Base-by-base conservation (phyloP, 2,329 filamentous ascomycete species). In the Allantophomopsis lycopodina region DNA sequence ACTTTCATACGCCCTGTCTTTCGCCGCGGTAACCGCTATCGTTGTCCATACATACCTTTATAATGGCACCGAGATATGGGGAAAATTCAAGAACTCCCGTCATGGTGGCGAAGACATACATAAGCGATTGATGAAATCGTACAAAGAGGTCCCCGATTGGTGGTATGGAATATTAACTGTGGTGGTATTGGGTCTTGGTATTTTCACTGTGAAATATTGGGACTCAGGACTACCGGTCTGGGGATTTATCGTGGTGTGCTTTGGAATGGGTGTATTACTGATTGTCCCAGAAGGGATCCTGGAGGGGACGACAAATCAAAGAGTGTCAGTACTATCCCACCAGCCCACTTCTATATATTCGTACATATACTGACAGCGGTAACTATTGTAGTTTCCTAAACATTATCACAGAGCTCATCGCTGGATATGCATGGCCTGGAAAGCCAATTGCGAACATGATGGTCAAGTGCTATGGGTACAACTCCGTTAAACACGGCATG, bases 371-470 rank as follows among this genome's bases (percentile, higher is more conserved):
- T 36, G 11, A 15, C 14, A 15, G 12, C 6, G 12, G 15, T 15
- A 37, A 13, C n/a, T 2, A 36, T 34, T 39, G 15, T 15, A 44
- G 42, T 51, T 78, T 40, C 18, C 63, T 84, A 30, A 86, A 86
- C 47, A 76, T 85, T 18, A 59, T 84, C 42, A 80, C 78, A 12
- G 79, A 83, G 53, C 81, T 79, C 48, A 71, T 85, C 45, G 71
- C 79, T 43, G 80, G 81, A 7, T 83, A 83, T 56, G 78, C 83
- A 66, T 69, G 79, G 36, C 43, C 35, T 10, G 79, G 79, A 10
- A 70, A 69, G 3, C 79, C 80, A 2, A 65, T 84, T 44, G 77
- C 78, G 36, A 79, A 83, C 71, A 84, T 84, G 76, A 70, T 83
- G 63, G 83, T 84, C 63, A 83, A 83, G 57, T 79, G 76, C 44